Conservation (phyloP, 2,329 filamentous ascomycete genomes). For the Colletotrichum acutatum region DNA sequence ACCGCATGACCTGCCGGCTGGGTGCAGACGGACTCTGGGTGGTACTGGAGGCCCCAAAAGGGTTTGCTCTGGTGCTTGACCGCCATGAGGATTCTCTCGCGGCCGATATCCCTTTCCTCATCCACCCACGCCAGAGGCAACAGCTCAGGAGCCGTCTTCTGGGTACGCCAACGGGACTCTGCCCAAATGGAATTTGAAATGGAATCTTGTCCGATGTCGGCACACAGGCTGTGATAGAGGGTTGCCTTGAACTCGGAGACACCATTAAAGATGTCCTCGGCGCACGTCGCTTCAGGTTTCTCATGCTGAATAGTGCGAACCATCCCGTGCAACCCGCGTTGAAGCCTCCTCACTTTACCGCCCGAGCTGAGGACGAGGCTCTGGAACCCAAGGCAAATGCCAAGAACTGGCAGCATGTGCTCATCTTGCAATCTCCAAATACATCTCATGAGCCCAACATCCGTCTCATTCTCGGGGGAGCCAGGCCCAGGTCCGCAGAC, state of each 20-base stretch:
- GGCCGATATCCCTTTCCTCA: conserved; percentile 50
- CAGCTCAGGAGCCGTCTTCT: conserved; percentile 51
- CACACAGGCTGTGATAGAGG: conserved; percentile 77
- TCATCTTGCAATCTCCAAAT: conserved; percentile 76
- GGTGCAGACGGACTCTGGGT: conserved; percentile 90
- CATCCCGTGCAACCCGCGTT: conserved; percentile 85
- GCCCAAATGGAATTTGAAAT: conserved; percentile 50
- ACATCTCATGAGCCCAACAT: conserved; percentile 83
- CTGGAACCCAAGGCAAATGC: conserved; percentile 91
- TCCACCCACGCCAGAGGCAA: conserved; percentile 73
- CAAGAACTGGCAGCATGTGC: conserved; percentile 79
- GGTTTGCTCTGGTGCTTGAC: conserved; percentile 75
- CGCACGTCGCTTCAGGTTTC: conserved; percentile 32
- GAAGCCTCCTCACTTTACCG: conserved; percentile 71
- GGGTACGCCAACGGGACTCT: conserved; percentile 52
- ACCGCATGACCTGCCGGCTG: conserved; percentile 72
- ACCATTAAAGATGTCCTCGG: conserved; percentile 71
- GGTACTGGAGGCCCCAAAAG: conserved; percentile 90
- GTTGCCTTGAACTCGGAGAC: conserved; percentile 74
- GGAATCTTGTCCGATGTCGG: conserved; percentile 62
- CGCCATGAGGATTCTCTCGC: conserved; percentile 78
- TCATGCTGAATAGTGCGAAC: conserved; percentile 74
- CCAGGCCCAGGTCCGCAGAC: conserved; percentile 94
- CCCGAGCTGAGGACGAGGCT: conserved; percentile 78
- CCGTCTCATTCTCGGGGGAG: conserved; percentile 74